Evolutionary conservation across 768 basidiomycete species (phyloP), one percentile per base, ranked within the genome.

Genomic region (Pleurotus citrinopileatus): DNA sequence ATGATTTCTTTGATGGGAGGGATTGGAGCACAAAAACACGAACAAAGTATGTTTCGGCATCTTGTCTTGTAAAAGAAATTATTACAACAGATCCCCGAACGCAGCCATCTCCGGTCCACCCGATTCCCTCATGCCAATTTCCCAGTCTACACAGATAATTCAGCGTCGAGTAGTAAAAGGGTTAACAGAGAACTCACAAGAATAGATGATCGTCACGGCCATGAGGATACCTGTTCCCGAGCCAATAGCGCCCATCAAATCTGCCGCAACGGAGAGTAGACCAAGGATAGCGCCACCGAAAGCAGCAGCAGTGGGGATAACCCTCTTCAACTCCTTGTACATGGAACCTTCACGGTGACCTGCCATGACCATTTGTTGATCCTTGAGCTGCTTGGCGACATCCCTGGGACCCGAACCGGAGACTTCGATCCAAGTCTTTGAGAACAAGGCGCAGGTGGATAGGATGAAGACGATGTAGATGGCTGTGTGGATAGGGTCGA

Each of bases 341-440:
- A 98, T 96, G 27, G 89, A 93, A 13, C 90, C 94, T 68, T 99
- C 97, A 61, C 94, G 89, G 70, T 98, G 95, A 55, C 92, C 84
- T 2, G 86, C 84, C 86, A 89, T 87, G 40, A 88, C 96, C 89
- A 98, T 94, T 62, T 92, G 90, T 70, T 98, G 96, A 60, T 98
- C 97, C 76, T 98, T 98, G 65, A 98, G 84, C 67, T 98, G 96
- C 71, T 94, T 96, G 25, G 97, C 97, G 53, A 99, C 86, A 62
- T 99, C 96, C 42, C 97, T 75, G 9, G 96, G 97, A 17, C 97
- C 94, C 52, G 87, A 90, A 13, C 97, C 96, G 2, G 94, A 98
- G 28, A 98, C 93, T 63, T 98, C 96, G 59, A 99, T 98, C 96
- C 97, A 99, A 0, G 96, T 98, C 81, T 98, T 98, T 66, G 92